Percentiles rank a stretch among this genome's conserved stretches.
Conservation (phyloP, 2,329 filamentous ascomycete species). For the Pyrenochaeta sp. region DNA sequence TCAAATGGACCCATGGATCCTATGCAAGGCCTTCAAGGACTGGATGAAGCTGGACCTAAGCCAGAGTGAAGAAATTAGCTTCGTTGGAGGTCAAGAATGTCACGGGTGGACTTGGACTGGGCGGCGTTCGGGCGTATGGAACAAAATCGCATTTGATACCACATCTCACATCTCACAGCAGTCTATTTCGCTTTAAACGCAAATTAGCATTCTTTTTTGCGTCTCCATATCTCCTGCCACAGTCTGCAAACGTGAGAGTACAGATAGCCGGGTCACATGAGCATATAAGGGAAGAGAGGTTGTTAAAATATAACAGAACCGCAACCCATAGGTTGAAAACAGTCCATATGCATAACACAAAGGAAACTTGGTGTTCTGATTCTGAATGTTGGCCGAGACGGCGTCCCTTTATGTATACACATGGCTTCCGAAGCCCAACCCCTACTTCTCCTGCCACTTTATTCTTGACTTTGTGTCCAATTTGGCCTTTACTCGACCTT, state of each 20-base stretch:
- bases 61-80: slow-evolving; percentile 69
- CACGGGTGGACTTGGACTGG: too few species aligned
- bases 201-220: too few species aligned
- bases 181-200: background rate
- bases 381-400: slow-evolving; percentile 20
- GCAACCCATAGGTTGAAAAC: too few species aligned
- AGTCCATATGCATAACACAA: slow-evolving; percentile 17
- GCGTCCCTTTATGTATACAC: slow-evolving; percentile 33
- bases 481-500: slow-evolving; percentile 37
- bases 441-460: slow-evolving; percentile 13
- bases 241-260: too few species aligned
- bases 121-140: slow-evolving; percentile 33
- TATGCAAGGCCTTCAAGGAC: slow-evolving; percentile 92
- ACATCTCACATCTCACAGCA: background rate
- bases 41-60: slow-evolving; percentile 93
- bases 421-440: slow-evolving; percentile 23
- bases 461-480: slow-evolving; percentile 2
- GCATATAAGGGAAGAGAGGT: too few species aligned
- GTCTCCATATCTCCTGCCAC: background rate
- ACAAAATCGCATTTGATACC: slow-evolving; percentile 9
- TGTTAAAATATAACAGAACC: too few species aligned
- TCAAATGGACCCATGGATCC: slow-evolving; percentile 74
- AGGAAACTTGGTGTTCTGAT: slow-evolving; percentile 35
- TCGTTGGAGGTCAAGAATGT: too few species aligned
- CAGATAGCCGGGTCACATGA: too few species aligned